Evolutionary conservation across 768 basidiomycete species (phyloP).

Genomic region (Tylopilus intermedius): DNA sequence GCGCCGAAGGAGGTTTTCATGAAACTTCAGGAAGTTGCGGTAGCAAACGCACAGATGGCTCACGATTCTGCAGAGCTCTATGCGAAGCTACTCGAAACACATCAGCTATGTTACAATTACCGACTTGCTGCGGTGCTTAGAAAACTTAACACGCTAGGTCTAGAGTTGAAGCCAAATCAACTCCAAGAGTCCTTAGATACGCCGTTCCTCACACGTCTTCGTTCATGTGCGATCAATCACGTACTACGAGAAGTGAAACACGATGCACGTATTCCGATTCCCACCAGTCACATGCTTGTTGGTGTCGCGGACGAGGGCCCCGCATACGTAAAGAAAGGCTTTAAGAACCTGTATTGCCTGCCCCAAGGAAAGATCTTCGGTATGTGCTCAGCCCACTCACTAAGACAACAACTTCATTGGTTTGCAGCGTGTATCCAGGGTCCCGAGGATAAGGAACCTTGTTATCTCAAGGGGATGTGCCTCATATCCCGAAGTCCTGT

Average conservation of each 20-base stretch:
- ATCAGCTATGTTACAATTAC: conserved; percentile 45
- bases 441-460: conserved; percentile 44
- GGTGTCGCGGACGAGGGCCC: conserved; percentile 83
- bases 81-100: conserved; percentile 42
- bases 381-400: conserved; percentile 24
- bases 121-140: conserved; percentile 48
- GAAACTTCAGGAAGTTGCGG: conserved; percentile 54
- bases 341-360: conserved; percentile 50
- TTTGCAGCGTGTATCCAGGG: conserved; percentile 53
- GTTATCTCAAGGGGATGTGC: conserved; percentile 56
- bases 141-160: conserved; percentile 41
- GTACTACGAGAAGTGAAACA: conserved; percentile 73
- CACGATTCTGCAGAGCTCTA: conserved; percentile 52
- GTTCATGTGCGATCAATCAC: conserved; percentile 59
- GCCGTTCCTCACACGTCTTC: conserved; percentile 52
- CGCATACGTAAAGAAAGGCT: conserved; percentile 48
- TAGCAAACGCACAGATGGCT: conserved; percentile 54
- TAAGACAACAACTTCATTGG: background rate
- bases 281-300: conserved; percentile 62
- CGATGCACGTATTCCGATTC: conserved; percentile 67
- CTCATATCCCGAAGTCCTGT: conserved; percentile 70
- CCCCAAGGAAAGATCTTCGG: conserved; percentile 63
- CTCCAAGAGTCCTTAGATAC: conserved; percentile 40
- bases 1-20: conserved; percentile 55
- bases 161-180: conserved; percentile 41